Evolutionary conservation across 306 rosid species (phyloP).

Genomic region (Alnus glutinosa): DNA sequence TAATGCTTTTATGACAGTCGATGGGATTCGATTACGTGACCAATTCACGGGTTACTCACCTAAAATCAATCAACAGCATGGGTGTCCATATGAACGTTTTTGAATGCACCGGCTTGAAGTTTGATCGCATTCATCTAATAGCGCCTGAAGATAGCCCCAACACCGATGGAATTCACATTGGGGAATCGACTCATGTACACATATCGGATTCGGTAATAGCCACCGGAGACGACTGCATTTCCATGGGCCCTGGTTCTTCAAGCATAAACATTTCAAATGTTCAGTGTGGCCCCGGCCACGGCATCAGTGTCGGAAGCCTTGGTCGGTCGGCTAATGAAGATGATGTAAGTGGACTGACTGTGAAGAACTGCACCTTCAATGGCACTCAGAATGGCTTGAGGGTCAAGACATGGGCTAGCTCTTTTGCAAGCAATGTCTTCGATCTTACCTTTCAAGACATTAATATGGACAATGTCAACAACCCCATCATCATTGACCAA

Average conservation of each 20-base stretch:
- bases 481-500: constrained; percentile 49
- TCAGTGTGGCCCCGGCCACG: constrained; percentile 43
- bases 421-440: constrained; percentile 9
- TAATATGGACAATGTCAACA: constrained; percentile 12
- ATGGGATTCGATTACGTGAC: constrained; percentile 22
- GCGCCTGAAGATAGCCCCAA: constrained; percentile 34
- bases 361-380: constrained; percentile 17
- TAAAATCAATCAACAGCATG: constrained; percentile 36
- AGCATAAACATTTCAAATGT: neutral
- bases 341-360: neutral
- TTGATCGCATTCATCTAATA: constrained; percentile 6
- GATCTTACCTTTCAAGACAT: constrained; percentile 21
- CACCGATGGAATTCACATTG: constrained; percentile 32
- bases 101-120: neutral
- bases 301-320: constrained; percentile 46
- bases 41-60: constrained; percentile 4
- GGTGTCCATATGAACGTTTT: constrained; percentile 23
- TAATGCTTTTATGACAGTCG: constrained; percentile 14
- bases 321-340: neutral
- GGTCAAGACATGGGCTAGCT: constrained; percentile 38
- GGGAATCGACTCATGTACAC: neutral
- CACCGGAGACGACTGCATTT: constrained; percentile 39
- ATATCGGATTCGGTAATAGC: constrained; percentile 16
- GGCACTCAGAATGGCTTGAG: constrained; percentile 43
- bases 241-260: constrained; percentile 21